Base-by-base conservation (phyloP, 805 yeast genomes). In the Pichia sporocuriosa region DNA sequence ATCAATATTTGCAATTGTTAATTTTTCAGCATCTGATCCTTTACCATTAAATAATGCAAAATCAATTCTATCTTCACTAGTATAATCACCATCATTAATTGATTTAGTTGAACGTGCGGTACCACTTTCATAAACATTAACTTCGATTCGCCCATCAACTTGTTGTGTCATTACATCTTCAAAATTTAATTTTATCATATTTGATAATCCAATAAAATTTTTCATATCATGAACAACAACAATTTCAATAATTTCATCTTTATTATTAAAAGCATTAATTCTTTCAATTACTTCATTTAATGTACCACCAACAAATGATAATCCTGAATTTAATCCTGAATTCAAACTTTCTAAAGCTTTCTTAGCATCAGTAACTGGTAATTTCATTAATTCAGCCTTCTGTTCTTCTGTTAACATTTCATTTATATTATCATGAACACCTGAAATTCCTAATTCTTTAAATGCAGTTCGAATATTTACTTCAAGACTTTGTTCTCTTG, bases 1-100 rank as follows among this genome's bases (percentile, higher is more conserved):
- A 24, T 87, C 96, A 52, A 90, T 70, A 56, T 87, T 89, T 4
- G 97, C 97, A 53, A 76, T 71, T 31, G 94, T 83, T 45, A 93
- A 72, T 59, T 93, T 90, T 54, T 84, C 94, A 12, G 93, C 97
- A 59, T 87, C 95, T 33, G 78, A 73, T 1, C 78, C 54, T 48
- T 83, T 82, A 8, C 97, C 97, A 17, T 72, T 66, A 57, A 88
- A 86, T 51, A 84, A 59, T 47, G 82, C 81, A 53, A 90, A 72
- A 37, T 75, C 75, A 54, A 59, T 24, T 51, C 55, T 30, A 56
- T 58, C 32, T 42, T 50, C 25, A 53, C 63, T 3, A 51, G 3
- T 15, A 6, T 12, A 15, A 13, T 13, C 9, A 5, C 22, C 19
- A 11, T 4, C 16, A 1, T 21, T 53, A 8, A 52, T 48, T 30